Percentiles rank a stretch among this genome's conserved stretches.
Conservation (phyloP, 768 basidiomycete genomes). For the Gymnopilus junonius region DNA sequence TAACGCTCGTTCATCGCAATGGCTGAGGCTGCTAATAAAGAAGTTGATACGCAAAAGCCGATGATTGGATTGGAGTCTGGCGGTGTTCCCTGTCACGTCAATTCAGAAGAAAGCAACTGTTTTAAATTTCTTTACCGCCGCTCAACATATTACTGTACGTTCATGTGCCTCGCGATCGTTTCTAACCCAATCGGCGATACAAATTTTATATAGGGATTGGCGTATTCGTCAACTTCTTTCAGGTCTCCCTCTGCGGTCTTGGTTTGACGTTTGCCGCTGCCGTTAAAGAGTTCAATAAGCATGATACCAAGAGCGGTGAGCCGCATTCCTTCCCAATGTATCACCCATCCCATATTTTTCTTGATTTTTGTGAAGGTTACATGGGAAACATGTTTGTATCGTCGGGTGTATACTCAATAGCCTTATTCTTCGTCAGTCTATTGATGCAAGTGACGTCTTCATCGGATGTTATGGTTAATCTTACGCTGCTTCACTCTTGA, state of each 20-base stretch:
- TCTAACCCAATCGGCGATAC: no score
- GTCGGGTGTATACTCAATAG: not conserved
- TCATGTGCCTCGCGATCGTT: not conserved
- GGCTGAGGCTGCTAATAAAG: not conserved
- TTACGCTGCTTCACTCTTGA: not conserved
- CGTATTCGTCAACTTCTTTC: not conserved
- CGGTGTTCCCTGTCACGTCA: not conserved
- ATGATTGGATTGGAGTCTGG: not conserved
- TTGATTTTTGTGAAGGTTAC: not conserved
- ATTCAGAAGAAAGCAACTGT: not conserved
- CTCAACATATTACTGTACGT: not conserved
- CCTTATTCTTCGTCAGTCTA: not conserved
- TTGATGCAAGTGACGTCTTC: not conserved
- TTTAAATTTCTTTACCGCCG: not conserved
- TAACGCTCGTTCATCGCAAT: slow-evolving; percentile 3
- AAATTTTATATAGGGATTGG: not conserved
- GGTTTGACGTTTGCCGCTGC: not conserved
- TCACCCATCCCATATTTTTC: not conserved
- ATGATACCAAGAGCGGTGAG: not conserved
- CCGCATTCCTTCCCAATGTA: not conserved
- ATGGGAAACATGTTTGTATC: not conserved
- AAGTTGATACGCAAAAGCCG: not conserved
- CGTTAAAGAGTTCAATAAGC: not conserved
- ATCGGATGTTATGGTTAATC: not conserved
- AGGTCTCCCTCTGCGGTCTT: not conserved